phyloP scores from a whole-genome alignment of 1,139 yeast species.

The Saccharomyces uvarum region DNA sequence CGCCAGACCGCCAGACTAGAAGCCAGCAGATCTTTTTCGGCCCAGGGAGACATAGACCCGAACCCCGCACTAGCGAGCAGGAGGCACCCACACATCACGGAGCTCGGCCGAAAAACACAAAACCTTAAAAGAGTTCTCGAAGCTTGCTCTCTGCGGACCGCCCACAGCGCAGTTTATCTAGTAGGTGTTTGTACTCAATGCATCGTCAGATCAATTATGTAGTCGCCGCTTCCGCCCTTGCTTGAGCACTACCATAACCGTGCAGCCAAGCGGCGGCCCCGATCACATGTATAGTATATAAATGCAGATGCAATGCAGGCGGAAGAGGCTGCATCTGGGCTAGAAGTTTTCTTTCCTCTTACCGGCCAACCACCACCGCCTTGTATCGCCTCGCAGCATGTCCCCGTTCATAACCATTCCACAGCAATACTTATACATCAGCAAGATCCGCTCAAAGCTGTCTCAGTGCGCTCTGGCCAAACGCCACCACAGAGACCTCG shows the following conservation, averaged over 20 bases:
- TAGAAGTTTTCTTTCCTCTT: not conserved
- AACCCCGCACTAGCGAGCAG: not conserved
- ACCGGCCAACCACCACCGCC: not conserved
- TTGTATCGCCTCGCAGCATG: not conserved
- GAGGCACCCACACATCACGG: not conserved
- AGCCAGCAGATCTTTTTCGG: too few species aligned
- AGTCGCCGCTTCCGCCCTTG: not conserved
- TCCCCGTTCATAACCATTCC: conserved; percentile 3
- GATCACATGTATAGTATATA: not conserved
- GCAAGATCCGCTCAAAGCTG: conserved; percentile 3
- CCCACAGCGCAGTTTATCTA: not conserved
- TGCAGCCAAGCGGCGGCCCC: not conserved
- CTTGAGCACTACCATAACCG: not conserved
- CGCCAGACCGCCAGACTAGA: too few species aligned
- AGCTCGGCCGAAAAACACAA: not conserved
- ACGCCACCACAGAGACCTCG: conserved; percentile 7
- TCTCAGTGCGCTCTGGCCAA: conserved; percentile 4
- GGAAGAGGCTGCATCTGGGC: not conserved
- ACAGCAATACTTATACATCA: conserved; percentile 2
- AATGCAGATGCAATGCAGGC: too few species aligned
- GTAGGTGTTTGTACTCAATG: not conserved
- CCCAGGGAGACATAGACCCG: too few species aligned
- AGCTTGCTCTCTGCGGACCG: not conserved
- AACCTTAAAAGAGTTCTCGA: not conserved
- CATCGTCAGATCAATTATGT: not conserved